Evolutionary conservation across 257 asterid genomes (phyloP).

Genomic region (Capsicum baccatum): DNA sequence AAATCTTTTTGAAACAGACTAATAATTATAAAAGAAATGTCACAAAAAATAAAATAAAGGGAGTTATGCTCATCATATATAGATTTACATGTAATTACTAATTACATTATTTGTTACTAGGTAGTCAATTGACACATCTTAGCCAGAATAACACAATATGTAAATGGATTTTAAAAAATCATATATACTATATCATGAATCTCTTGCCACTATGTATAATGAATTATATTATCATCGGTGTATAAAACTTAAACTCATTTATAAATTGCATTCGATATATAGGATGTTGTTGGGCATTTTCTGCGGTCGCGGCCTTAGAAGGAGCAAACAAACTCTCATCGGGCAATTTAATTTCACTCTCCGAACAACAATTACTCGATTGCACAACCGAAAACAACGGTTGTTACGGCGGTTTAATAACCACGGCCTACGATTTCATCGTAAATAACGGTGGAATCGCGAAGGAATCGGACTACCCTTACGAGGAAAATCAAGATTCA

Average conservation of each 20-base stretch:
- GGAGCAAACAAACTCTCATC: constrained; percentile 26
- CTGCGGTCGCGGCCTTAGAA: constrained; percentile 32
- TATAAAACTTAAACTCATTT: neutral
- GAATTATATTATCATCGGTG: no score
- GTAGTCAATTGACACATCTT: no score
- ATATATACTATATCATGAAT: neutral
- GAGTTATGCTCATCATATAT: neutral
- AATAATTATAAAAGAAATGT: no score
- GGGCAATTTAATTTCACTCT: constrained; percentile 21
- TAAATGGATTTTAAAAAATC: no score
- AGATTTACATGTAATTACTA: no score
- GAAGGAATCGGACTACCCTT: constrained; percentile 29
- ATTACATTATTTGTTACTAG: no score
- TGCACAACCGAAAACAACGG: constrained; percentile 16
- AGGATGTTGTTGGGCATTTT: constrained; percentile 38
- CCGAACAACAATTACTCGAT: constrained; percentile 29
- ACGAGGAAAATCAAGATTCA: constrained; percentile 29
- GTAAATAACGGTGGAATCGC: constrained; percentile 32
- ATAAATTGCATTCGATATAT: neutral
- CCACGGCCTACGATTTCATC: constrained; percentile 33
- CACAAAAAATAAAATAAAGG: no score
- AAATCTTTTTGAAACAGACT: neutral
- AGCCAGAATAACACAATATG: no score
- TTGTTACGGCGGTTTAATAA: constrained; percentile 32
- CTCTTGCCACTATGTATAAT: neutral